Percentiles rank a stretch among this genome's conserved stretches.
These are phyloP conservation scores for Nitzschia sp. DNA, from an alignment of 108 stramenopile species.

Conservation along the genomic window DNA sequence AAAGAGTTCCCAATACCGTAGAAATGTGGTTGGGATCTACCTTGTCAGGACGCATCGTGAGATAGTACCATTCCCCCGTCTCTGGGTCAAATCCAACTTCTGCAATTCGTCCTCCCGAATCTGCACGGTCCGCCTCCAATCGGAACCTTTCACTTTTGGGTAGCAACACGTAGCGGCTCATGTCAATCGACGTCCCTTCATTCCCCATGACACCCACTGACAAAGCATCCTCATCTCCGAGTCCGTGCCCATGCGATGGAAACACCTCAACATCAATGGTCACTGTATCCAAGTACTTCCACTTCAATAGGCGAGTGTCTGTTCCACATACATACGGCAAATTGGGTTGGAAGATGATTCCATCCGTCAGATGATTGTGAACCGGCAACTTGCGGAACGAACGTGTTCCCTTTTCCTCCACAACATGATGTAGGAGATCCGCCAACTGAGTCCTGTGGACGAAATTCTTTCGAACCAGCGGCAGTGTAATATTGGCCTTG, in stretches of 20 bases:
- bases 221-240: conserved; percentile 48
- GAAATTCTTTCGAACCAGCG: conserved; percentile 88
- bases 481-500: conserved; percentile 61
- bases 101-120: conserved; percentile 69
- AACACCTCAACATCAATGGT: conserved; percentile 90
- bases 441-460: conserved; percentile 71
- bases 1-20: conserved; percentile 80
- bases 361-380: conserved; percentile 93
- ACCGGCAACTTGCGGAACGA: conserved; percentile 67
- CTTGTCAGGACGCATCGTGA: conserved; percentile 87
- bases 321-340: conserved; percentile 87
- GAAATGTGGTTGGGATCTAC: conserved; percentile 80
- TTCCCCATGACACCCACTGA: conserved; percentile 73
- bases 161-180: conserved; percentile 75
- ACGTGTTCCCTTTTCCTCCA: conserved; percentile 78
- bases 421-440: conserved; percentile 61
- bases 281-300: conserved; percentile 97
- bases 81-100: conserved; percentile 88
- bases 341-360: conserved; percentile 90
- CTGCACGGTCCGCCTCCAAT: conserved; percentile 75
- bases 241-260: conserved; percentile 35
- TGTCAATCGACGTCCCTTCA: conserved; percentile 74
- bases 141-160: conserved; percentile 74
- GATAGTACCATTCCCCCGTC: conserved; percentile 91
- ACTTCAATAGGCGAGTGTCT: conserved; percentile 87